Evolutionary conservation across 1,139 yeast species (phyloP).

Genomic region (Geotrichum siamense): DNA sequence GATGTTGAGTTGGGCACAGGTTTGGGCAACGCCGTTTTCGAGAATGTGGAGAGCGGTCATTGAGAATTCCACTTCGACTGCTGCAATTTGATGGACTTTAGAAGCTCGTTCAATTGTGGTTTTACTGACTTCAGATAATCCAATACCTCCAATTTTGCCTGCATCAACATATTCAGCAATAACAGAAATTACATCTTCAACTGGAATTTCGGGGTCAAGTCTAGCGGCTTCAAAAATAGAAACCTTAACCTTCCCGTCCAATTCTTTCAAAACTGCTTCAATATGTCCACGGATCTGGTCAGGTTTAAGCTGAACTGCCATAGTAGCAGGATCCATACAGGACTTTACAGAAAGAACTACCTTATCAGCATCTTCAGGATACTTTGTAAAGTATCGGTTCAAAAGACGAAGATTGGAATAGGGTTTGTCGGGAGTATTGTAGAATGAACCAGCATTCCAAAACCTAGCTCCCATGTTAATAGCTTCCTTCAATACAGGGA

Average conservation of each 20-base stretch:
- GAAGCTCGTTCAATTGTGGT: slow-evolving; percentile 52
- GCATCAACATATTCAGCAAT: slow-evolving; percentile 28
- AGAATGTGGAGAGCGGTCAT: slow-evolving; percentile 55
- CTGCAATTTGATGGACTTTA: slow-evolving; percentile 47
- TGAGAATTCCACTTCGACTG: slow-evolving; percentile 72
- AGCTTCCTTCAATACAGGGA: slow-evolving; percentile 44
- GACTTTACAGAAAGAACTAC: slow-evolving; percentile 66
- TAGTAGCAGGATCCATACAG: slow-evolving; percentile 36
- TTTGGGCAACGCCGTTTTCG: slow-evolving; percentile 52
- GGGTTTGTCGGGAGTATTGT: slow-evolving; percentile 47
- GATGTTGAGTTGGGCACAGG: slow-evolving; percentile 49
- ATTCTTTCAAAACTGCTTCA: slow-evolving; percentile 41
- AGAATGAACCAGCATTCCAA: slow-evolving; percentile 73
- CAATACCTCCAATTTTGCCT: slow-evolving; percentile 51
- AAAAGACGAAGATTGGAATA: slow-evolving; percentile 48
- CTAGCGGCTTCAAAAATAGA: slow-evolving; percentile 68
- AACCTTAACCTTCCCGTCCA: slow-evolving; percentile 34
- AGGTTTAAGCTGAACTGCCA: slow-evolving; percentile 45
- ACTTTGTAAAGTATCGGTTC: slow-evolving; percentile 48
- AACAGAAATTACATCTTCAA: slow-evolving; percentile 32
- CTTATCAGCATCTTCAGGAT: slow-evolving; percentile 48
- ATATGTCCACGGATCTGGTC: slow-evolving; percentile 47
- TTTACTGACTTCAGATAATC: slow-evolving; percentile 61
- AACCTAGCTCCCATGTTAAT: slow-evolving; percentile 47
- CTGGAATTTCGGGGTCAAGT: slow-evolving; percentile 43